Percentiles rank a stretch among this genome's conserved stretches.
Conservation (phyloP, 2,329 filamentous ascomycete genomes). For the Colletotrichum destructivum region DNA sequence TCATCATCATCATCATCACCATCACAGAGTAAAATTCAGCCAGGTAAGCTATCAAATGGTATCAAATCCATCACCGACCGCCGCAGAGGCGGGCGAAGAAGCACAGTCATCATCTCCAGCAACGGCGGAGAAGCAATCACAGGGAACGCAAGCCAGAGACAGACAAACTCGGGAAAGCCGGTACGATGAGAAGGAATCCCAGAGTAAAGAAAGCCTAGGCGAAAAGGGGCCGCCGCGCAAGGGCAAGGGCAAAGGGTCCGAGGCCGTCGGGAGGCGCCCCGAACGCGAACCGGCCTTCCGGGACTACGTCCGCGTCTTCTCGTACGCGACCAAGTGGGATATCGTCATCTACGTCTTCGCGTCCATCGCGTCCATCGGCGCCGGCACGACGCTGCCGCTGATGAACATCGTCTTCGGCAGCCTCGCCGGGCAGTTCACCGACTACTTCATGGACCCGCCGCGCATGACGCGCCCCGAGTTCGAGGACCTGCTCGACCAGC, state of each 20-base stretch:
- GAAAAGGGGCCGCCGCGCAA: no score
- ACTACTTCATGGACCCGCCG: neutral
- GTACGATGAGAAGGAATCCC: no score
- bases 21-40: no score
- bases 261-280: constrained; percentile 44
- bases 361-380: constrained; percentile 64
- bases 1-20: no score
- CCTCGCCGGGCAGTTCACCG: constrained; percentile 64
- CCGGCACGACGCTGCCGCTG: constrained; percentile 69
- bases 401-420: constrained; percentile 63
- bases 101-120: neutral
- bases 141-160: no score
- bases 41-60: no score
- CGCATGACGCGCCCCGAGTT: constrained; percentile 3
- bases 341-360: constrained; percentile 63
- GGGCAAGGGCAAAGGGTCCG: no score
- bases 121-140: neutral
- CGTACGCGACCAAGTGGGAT: constrained; percentile 69
- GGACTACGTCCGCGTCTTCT: constrained; percentile 67
- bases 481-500: constrained; percentile 54
- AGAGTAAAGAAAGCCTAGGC: no score
- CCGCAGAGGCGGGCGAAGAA: neutral
- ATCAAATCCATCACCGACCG: neutral
- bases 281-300: constrained; percentile 61
- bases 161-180: no score